Evolutionary conservation across 2,329 filamentous ascomycete species (phyloP), one percentile per base, ranked within the genome.

Genomic region (Claviceps fusiformis): DNA sequence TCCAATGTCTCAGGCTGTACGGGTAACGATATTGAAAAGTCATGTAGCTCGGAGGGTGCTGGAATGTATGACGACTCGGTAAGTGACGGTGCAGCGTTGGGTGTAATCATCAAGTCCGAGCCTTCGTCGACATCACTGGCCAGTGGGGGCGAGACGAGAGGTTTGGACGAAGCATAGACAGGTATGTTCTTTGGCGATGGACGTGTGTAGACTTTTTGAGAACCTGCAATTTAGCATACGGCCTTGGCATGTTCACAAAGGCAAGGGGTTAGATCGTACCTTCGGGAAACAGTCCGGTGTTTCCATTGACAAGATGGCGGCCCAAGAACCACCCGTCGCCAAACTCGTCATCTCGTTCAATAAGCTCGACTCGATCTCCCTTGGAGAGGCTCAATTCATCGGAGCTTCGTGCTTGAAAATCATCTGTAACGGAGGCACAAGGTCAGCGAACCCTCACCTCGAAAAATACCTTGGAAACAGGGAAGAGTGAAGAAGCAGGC

Each of bases 301-400:
- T 85, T 58, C 81, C 81, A 68, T 85, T 90, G 60, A 79, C 75
- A 61, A 89, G 71, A 70, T 92, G 87, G 64, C 82, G 82, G 58
- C 83, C 88, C 64, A 92, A 69, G 67, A 87, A 95, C 88, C 87
- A 91, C 54, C 89, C 88, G 69, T 95, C 88, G 58, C 87, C 87
- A 68, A 93, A 95, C 67, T 93, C 88, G 68, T 93, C 88, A 67
- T 93, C 88, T 64, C 87, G 80, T 71, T 93, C 88, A 60, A 92
- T 81, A 59, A 95, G 73, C 72, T 92, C 86, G 58, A 95, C 85
- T 59, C 86, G 82, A 64, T 93, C 87, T 62, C 87, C 91, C 66
- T 95, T 95, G 55, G 82, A 76, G 61, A 98, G 77, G 62, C 83
- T 95, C 65, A 98, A 78, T 76, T 98, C 93, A 72, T 98, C 93